phyloP scores from a whole-genome alignment of 208 protist genomes.

The Crithidia sp. region DNA sequence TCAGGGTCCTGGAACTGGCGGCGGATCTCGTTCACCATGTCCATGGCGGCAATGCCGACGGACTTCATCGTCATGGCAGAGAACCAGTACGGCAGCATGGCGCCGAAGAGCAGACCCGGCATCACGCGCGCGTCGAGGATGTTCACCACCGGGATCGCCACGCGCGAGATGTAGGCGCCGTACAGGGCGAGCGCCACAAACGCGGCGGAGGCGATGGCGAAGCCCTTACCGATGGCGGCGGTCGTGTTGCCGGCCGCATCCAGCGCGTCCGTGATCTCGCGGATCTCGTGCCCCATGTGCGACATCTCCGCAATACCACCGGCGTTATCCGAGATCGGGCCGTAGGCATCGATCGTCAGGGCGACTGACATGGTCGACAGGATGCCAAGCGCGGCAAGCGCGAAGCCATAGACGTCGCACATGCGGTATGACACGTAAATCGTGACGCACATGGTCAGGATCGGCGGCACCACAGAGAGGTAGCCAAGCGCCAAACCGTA shows the following conservation, averaged over 20 bases:
- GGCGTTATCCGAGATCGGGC: slow-evolving; percentile 96
- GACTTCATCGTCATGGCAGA: slow-evolving; percentile 95
- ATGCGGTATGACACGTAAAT: slow-evolving; percentile 85
- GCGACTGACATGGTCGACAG: slow-evolving; percentile 91
- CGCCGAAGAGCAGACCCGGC: slow-evolving; percentile 92
- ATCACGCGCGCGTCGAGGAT: slow-evolving; percentile 80
- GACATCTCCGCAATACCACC: slow-evolving; percentile 95
- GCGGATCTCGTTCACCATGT: slow-evolving; percentile 95
- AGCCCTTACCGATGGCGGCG: slow-evolving; percentile 96
- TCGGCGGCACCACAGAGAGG: slow-evolving; percentile 90
- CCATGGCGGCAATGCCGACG: slow-evolving; percentile 92
- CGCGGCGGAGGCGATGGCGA: slow-evolving; percentile 94
- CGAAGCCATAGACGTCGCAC: slow-evolving; percentile 91
- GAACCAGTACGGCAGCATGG: slow-evolving; percentile 96
- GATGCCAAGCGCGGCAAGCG: slow-evolving; percentile 95
- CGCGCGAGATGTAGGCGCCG: slow-evolving; percentile 89
- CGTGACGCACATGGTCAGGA: slow-evolving; percentile 87
- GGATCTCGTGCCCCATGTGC: slow-evolving; percentile 86
- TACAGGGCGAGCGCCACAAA: slow-evolving; percentile 95
- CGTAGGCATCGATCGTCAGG: slow-evolving; percentile 96
- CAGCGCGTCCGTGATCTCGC: slow-evolving; percentile 94
- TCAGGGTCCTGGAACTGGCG: slow-evolving; percentile 93
- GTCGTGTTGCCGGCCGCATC: slow-evolving; percentile 97
- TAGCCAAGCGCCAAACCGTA: slow-evolving; percentile 94
- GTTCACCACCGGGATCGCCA: slow-evolving; percentile 70